Conservation (phyloP, 768 basidiomycete species). For the Suillus cothurnatus region DNA sequence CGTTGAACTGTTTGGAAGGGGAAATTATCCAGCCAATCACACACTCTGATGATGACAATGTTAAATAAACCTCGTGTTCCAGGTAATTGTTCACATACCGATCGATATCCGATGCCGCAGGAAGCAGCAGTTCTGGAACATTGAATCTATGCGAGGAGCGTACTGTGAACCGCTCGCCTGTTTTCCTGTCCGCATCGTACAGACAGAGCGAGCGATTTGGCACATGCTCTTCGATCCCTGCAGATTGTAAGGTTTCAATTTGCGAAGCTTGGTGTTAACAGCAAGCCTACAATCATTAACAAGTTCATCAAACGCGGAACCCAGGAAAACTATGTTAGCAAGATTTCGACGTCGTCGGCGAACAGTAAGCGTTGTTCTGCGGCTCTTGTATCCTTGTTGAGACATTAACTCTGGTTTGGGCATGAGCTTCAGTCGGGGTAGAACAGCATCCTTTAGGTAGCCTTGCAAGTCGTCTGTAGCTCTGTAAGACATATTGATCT, state of each 20-base stretch:
- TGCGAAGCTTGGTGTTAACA: not conserved
- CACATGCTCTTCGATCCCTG: conserved; percentile 32
- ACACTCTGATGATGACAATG: conserved; percentile 21
- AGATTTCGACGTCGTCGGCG: conserved; percentile 36
- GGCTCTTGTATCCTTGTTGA: conserved; percentile 36
- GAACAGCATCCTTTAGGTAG: conserved; percentile 36
- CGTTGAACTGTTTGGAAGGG: conserved; percentile 36
- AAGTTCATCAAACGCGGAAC: conserved; percentile 27
- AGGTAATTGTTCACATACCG: conserved; percentile 21
- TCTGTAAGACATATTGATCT: conserved; percentile 26
- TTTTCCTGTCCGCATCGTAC: conserved; percentile 26
- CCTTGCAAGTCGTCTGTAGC: conserved; percentile 36
- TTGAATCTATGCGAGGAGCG: conserved; percentile 34
- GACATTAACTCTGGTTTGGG: conserved; percentile 19
- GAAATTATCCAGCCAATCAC: conserved; percentile 36
- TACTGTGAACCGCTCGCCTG: conserved; percentile 33
- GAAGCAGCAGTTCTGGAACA: conserved; percentile 25
- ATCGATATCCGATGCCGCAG: conserved; percentile 35
- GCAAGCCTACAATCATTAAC: conserved; percentile 30
- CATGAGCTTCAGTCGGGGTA: conserved; percentile 35
- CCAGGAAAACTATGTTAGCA: conserved; percentile 29
- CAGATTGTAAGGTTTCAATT: conserved; percentile 3
- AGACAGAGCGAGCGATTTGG: conserved; percentile 31
- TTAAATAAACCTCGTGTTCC: conserved; percentile 2
- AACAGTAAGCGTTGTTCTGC: conserved; percentile 35